Evolutionary conservation across 192 early-diverging fungal genomes (phyloP).

Genomic region (Gryganskiella cystojenkinii): DNA sequence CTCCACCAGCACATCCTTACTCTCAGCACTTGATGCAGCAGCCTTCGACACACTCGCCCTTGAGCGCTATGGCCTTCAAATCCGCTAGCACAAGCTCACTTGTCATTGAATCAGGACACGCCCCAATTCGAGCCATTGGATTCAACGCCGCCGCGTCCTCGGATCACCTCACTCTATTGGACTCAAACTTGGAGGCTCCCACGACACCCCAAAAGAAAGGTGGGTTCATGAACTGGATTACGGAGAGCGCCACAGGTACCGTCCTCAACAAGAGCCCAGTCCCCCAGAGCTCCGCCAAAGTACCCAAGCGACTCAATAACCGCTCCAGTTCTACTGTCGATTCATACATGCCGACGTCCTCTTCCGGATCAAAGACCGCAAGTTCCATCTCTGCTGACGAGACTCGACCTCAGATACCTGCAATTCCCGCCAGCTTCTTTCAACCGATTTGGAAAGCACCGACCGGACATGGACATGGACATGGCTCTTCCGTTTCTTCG

Average conservation of each 20-base stretch:
- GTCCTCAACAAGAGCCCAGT: constrained; percentile 42
- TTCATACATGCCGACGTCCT: constrained; percentile 8
- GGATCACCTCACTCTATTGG: constrained; percentile 13
- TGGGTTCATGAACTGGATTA: constrained; percentile 44
- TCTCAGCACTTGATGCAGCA: constrained; percentile 24
- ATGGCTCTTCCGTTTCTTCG: constrained; percentile 8
- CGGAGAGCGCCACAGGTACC: constrained; percentile 44
- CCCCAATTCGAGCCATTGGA: neutral
- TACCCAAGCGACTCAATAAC: constrained; percentile 36
- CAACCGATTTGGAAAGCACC: constrained; percentile 44
- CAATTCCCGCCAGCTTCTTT: constrained; percentile 50
- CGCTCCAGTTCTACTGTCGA: constrained; percentile 26
- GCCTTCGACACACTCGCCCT: constrained; percentile 12
- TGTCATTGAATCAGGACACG: constrained; percentile 35
- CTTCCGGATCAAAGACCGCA: constrained; percentile 2
- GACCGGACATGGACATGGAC: constrained; percentile 2
- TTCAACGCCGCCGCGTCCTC: constrained; percentile 18
- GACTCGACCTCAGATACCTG: constrained; percentile 41
- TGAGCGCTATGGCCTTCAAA: constrained; percentile 33
- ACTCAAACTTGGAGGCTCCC: neutral
- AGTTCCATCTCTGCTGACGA: constrained; percentile 17
- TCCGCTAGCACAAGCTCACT: constrained; percentile 50
- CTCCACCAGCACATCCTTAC: constrained; percentile 45
- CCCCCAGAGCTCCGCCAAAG: constrained; percentile 35
- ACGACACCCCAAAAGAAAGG: constrained; percentile 15